Evolutionary conservation across 2,329 filamentous ascomycete genomes (phyloP).

Genomic region (Dendryphion nanum): DNA sequence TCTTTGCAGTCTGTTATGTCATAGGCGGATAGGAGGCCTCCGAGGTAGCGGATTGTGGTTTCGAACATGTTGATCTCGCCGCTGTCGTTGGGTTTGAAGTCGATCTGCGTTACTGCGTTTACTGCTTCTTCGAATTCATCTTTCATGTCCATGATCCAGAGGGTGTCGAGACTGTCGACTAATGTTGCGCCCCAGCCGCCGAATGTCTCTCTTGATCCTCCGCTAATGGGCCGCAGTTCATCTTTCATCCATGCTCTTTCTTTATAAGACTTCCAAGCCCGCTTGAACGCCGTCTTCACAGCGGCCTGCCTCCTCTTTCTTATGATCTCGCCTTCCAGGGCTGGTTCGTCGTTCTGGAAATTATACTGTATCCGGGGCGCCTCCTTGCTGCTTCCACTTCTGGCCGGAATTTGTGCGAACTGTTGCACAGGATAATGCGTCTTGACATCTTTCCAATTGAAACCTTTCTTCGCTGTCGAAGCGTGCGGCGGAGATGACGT

Average conservation of each 20-base stretch:
- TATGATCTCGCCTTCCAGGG: not conserved
- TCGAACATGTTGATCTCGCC: constrained; percentile 63
- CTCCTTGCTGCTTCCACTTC: constrained; percentile 59
- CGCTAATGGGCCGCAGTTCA: constrained; percentile 72
- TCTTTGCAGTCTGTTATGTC: constrained; percentile 58
- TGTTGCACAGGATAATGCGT: constrained; percentile 45
- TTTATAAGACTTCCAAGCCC: constrained; percentile 78
- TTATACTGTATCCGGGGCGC: constrained; percentile 73
- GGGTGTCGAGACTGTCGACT: constrained; percentile 68
- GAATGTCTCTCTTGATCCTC: constrained; percentile 70
- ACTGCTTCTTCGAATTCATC: constrained; percentile 64
- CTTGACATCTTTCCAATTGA: constrained; percentile 14
- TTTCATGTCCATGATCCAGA: constrained; percentile 67
- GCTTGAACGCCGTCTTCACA: constrained; percentile 71
- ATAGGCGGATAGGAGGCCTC: constrained; percentile 65
- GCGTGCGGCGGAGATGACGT: constrained; percentile 12
- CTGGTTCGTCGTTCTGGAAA: constrained; percentile 61
- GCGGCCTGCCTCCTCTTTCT: constrained; percentile 62
- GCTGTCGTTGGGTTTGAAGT: constrained; percentile 53
- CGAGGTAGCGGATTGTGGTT: constrained; percentile 67
- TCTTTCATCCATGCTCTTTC: constrained; percentile 79
- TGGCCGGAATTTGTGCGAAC: constrained; percentile 70
- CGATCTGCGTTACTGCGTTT: constrained; percentile 54
- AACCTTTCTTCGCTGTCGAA: constrained; percentile 5
- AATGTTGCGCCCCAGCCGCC: constrained; percentile 86